These are phyloP conservation scores for Recurvomyces mirabilis DNA, from an alignment of 495 filamentous ascomycete species.

Conservation along the genomic window DNA sequence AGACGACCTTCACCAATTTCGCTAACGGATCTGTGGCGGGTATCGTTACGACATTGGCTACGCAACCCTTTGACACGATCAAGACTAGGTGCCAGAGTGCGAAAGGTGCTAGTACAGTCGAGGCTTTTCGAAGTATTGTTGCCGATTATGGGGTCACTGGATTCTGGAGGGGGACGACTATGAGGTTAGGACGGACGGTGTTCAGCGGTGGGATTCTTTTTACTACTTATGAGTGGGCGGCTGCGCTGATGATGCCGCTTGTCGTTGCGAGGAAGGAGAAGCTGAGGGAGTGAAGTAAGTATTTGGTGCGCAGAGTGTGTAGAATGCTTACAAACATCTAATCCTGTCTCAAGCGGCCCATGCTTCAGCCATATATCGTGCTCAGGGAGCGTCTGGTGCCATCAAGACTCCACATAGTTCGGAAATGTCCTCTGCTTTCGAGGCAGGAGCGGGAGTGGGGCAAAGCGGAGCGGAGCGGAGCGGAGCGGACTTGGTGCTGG, in stretches of 20 bases:
- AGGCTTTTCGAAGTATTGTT: constrained; percentile 42
- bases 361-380: too few species aligned
- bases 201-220: constrained; percentile 57
- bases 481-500: too few species aligned
- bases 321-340: too few species aligned
- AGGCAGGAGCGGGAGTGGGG: too few species aligned
- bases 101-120: constrained; percentile 38
- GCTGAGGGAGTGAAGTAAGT: background rate
- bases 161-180: constrained; percentile 57
- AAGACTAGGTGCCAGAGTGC: constrained; percentile 54
- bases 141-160: constrained; percentile 46
- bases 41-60: constrained; percentile 47
- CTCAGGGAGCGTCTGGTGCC: too few species aligned
- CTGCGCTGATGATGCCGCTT: constrained; percentile 20
- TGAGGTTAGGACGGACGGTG: constrained; percentile 52
- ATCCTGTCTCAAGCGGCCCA: too few species aligned
- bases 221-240: constrained; percentile 49
- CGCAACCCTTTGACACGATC: constrained; percentile 57
- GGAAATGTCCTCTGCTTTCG: too few species aligned
- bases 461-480: too few species aligned
- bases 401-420: too few species aligned
- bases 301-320: too few species aligned
- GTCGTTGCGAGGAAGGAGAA: background rate
- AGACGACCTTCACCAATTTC: constrained; percentile 43
- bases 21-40: constrained; percentile 51